A percentile compares a stretch with the other conserved stretches of the same genome.
phyloP scores from a whole-genome alignment of 352 stramenopile genomes.

The Pythium oligandrum region DNA sequence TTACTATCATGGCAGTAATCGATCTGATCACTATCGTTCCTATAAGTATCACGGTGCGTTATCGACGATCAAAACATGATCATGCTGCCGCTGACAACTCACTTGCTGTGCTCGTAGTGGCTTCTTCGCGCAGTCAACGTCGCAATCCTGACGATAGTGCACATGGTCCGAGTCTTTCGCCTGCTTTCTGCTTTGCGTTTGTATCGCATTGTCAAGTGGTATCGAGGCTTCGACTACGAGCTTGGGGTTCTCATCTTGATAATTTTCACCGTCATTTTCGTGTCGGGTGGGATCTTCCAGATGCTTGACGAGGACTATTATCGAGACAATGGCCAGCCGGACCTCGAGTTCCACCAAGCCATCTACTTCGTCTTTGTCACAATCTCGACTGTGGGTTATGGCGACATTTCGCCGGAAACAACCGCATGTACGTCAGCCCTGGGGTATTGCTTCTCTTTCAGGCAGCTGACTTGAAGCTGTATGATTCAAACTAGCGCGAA shows the following conservation, averaged over 20 bases:
- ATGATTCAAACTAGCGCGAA: slow-evolving; percentile 22
- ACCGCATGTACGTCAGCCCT: slow-evolving; percentile 23
- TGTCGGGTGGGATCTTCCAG: slow-evolving; percentile 49
- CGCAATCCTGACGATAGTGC: slow-evolving; percentile 39
- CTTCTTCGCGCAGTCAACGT: slow-evolving; percentile 26
- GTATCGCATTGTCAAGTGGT: slow-evolving; percentile 50
- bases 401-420: slow-evolving; percentile 49
- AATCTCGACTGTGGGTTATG: slow-evolving; percentile 55
- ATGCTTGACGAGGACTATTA: slow-evolving; percentile 56
- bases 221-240: slow-evolving; percentile 59
- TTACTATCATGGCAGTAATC: slow-evolving; percentile 47
- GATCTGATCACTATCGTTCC: slow-evolving; percentile 56
- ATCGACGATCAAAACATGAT: neutral
- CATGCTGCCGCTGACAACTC: neutral
- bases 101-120: neutral
- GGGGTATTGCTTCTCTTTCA: no score
- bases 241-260: slow-evolving; percentile 53
- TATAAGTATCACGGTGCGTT: slow-evolving; percentile 29
- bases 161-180: slow-evolving; percentile 49
- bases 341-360: slow-evolving; percentile 57
- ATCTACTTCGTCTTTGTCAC: slow-evolving; percentile 73
- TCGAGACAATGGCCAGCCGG: slow-evolving; percentile 17
- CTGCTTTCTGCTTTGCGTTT: slow-evolving; percentile 48
- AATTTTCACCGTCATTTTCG: slow-evolving; percentile 50
- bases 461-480: no score